Conservation (phyloP, 1,139 yeast genomes). For the Kluyveromyces sp. region DNA sequence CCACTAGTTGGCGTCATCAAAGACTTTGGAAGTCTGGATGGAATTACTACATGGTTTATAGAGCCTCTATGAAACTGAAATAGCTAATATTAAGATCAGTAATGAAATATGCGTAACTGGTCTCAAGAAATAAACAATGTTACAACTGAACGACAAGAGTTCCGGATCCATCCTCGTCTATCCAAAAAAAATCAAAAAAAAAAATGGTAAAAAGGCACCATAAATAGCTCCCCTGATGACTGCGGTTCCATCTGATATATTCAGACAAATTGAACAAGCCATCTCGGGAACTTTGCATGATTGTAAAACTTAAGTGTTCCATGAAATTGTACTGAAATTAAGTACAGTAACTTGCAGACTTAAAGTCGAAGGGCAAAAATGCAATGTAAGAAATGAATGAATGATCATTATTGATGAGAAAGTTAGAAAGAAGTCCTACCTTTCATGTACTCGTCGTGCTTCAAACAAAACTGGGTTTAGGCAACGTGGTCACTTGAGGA, state of each 20-base stretch:
- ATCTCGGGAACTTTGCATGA: no score
- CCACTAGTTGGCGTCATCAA: no score
- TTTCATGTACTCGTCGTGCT: background rate
- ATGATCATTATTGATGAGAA: conserved; percentile 4
- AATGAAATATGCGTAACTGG: background rate
- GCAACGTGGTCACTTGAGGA: conserved; percentile 25
- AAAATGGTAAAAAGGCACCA: background rate
- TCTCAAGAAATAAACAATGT: background rate
- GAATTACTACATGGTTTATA: background rate
- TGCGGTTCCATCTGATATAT: no score
- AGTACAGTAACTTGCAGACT: background rate
- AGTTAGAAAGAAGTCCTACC: background rate
- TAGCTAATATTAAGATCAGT: background rate
- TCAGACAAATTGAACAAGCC: no score
- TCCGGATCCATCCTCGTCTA: background rate
- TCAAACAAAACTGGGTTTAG: conserved; percentile 27
- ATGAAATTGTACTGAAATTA: no score
- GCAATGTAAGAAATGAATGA: conserved; percentile 1
- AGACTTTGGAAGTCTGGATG: no score
- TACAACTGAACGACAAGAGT: background rate
- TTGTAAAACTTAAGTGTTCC: no score
- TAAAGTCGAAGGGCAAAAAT: conserved; percentile 4
- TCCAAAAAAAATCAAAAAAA: background rate
- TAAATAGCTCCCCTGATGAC: background rate
- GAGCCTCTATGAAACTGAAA: background rate